Evolutionary conservation across 2,329 filamentous ascomycete species (phyloP), one percentile per base, ranked within the genome.

Genomic region (Huntiella omanensis): DNA sequence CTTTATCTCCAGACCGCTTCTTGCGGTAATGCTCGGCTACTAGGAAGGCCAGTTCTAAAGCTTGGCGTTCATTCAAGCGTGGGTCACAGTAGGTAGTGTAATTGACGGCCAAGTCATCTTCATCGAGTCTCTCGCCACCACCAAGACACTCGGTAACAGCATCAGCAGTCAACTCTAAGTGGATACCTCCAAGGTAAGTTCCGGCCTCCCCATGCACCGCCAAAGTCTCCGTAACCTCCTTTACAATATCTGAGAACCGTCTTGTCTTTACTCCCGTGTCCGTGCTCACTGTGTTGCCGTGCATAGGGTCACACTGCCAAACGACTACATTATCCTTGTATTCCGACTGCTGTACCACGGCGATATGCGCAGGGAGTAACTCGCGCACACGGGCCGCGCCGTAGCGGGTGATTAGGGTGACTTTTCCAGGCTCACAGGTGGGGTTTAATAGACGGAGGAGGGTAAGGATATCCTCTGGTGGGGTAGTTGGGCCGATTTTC

Each of bases 221-320:
- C 43, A 96, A 69, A 1, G 87, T 87, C 56, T 85, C 77, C 51
- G 79, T 75, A 38, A 98, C 71, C 66, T 98, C 91, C 1, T 74
- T 75, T 59, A 95, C 79, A 55, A 98, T 94, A 59, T 91, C 82
- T 52, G 74, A 75, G 68, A 98, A 98, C 47, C 82, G 80, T 12
- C 91, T 75, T 1, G 91, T 98, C 69, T 98, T 98, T 64, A 95
- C 75, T 19, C 86, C 86, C 0, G 73, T 66, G 0, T 75, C 71
- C 0, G 83, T 88, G 15, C 73, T 71, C 38, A 70, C 65, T 34
- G 76, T 80, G 63, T 81, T 81, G 52, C 91, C 91, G 64, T 98
- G 91, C 91, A 98, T 98, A 16, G 91, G 91, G 63, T 98, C 91
- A 64, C 88, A 96, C 65, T 96, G 91, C 88, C 88, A 96, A 34